Conservation (phyloP, 768 basidiomycete species). For the Pleurotus citrinopileatus region DNA sequence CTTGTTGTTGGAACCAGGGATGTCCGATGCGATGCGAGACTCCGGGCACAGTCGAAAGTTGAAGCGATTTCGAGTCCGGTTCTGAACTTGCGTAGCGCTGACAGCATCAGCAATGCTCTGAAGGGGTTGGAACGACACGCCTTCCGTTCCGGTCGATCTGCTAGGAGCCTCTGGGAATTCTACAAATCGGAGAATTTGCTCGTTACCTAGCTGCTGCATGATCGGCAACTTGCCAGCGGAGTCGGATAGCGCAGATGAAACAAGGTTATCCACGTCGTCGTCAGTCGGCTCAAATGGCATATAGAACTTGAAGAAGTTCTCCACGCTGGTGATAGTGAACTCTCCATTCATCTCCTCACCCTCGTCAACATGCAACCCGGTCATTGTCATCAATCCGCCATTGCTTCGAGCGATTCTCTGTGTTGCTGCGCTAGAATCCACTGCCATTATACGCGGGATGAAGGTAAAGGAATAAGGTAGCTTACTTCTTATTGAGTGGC, state of each 20-base stretch:
- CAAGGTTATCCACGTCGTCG: neutral
- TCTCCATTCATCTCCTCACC: neutral
- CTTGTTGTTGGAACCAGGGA: neutral
- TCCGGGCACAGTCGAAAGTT: neutral
- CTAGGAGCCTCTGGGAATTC: neutral
- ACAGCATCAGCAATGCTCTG: neutral
- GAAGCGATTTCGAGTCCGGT: neutral
- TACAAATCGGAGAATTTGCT: too few relatives aligned
- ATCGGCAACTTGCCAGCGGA: too few relatives aligned
- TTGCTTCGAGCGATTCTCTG: too few relatives aligned
- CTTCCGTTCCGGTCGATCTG: neutral
- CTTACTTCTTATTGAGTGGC: too few relatives aligned
- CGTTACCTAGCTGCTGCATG: too few relatives aligned
- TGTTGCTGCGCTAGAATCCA: too few relatives aligned
- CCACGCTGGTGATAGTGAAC: neutral
- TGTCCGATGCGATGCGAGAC: neutral
- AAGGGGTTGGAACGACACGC: neutral
- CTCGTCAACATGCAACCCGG: neutral
- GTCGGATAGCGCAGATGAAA: neutral
- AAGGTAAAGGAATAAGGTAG: too few relatives aligned
- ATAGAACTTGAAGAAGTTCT: neutral
- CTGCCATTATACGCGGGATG: too few relatives aligned
- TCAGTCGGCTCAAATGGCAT: neutral
- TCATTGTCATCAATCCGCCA: too few relatives aligned
- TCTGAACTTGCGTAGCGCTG: neutral